These are phyloP conservation scores for Fonsecaea nubica DNA, from an alignment of 2,329 filamentous ascomycete species.

Conservation along the genomic window DNA sequence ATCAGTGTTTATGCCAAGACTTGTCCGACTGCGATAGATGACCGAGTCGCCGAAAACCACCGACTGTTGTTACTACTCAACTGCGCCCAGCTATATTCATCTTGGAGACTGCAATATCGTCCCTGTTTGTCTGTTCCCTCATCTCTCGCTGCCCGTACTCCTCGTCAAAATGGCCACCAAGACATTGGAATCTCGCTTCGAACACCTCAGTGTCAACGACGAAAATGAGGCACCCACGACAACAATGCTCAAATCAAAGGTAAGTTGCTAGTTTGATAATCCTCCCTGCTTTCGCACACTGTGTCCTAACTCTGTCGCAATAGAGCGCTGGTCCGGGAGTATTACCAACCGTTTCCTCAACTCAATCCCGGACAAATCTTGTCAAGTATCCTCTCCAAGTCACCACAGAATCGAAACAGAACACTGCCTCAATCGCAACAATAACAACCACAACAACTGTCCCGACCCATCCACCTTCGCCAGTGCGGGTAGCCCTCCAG, in stretches of 20 bases:
- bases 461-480: conserved; percentile 56
- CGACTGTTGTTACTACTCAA: background rate
- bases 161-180: conserved; percentile 68
- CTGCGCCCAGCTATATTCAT: background rate
- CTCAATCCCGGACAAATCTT: conserved; percentile 75
- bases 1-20: conserved; percentile 10
- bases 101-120: background rate
- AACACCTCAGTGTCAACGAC: conserved; percentile 87
- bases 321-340: conserved; percentile 28
- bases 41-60: conserved; percentile 3
- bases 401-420: conserved; percentile 68
- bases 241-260: conserved; percentile 77
- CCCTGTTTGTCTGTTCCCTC: background rate
- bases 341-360: conserved; percentile 49
- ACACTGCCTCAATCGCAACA: conserved; percentile 62
- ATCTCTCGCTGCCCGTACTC: background rate
- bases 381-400: conserved; percentile 85
- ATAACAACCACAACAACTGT: conserved; percentile 43
- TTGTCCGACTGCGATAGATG: background rate
- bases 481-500: conserved; percentile 59
- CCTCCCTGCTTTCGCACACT: background rate
- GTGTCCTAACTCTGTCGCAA: background rate
- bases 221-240: conserved; percentile 73
- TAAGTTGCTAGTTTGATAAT: conserved; percentile 48
- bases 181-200: conserved; percentile 83